These are phyloP conservation scores for Leishmania tropica DNA, from an alignment of 208 protist genomes.

Conservation along the genomic window DNA sequence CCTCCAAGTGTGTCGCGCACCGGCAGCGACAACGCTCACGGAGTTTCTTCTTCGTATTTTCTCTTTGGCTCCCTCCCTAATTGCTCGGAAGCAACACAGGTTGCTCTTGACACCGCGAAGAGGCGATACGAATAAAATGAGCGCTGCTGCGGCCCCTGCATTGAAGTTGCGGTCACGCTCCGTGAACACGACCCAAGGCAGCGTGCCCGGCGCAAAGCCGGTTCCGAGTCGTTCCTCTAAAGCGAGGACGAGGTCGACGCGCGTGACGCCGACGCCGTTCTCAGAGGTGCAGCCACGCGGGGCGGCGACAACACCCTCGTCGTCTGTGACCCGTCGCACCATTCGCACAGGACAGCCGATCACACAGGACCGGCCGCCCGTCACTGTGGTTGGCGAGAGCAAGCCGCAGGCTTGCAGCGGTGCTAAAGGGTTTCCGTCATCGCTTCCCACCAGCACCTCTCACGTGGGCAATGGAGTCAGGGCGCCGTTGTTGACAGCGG, in stretches of 20 bases:
- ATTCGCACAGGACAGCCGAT: conserved; percentile 9
- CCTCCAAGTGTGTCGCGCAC: not conserved
- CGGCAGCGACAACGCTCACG: not conserved
- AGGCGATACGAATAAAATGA: not conserved
- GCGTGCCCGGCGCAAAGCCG: not conserved
- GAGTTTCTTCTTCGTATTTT: conserved; percentile 1
- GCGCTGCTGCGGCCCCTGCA: conserved; percentile 5
- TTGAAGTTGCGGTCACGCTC: conserved; percentile 20
- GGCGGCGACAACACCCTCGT: not conserved
- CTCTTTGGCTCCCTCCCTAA: not conserved
- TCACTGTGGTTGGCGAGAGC: not conserved
- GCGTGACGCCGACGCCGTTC: conserved; percentile 3
- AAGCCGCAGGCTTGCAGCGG: not conserved
- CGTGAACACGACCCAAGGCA: conserved; percentile 20
- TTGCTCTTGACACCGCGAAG: not conserved
- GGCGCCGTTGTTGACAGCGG: not conserved
- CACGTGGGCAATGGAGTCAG: not conserved
- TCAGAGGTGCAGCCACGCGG: conserved; percentile 8
- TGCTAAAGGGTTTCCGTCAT: not conserved
- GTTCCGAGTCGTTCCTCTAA: not conserved
- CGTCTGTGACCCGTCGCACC: conserved; percentile 10
- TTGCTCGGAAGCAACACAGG: not conserved
- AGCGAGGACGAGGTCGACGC: conserved; percentile 4
- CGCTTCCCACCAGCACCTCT: conserved; percentile 7
- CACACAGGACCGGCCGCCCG: not conserved